phyloP scores from a whole-genome alignment of 139 green algal species.

The Coelastrella sp. region DNA sequence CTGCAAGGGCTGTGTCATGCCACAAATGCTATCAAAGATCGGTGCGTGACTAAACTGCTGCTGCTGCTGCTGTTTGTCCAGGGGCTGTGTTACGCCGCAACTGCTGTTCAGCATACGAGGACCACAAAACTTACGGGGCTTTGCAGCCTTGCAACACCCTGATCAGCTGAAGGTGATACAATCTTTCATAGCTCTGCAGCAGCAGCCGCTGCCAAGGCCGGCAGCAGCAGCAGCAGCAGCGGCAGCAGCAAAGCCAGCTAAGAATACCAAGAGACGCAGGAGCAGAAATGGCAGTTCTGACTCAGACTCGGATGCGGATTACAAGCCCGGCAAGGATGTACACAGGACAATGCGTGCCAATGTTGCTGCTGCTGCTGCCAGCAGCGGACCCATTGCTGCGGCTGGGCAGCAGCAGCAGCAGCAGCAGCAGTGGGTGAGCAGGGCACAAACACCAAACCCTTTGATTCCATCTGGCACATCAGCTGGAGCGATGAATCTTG shows the following conservation, averaged over 20 bases:
- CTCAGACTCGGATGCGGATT: not conserved
- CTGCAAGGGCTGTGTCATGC: not conserved
- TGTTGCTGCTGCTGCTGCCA: not conserved
- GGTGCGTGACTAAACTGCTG: not conserved
- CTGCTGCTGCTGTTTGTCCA: not conserved
- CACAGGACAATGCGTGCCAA: not conserved
- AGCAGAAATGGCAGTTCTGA: not conserved
- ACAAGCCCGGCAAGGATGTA: not conserved
- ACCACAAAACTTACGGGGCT: not conserved
- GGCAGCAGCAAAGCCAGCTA: not conserved
- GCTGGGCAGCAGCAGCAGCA: not conserved
- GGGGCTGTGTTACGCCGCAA: not conserved
- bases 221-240: not conserved
- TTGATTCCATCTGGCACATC: no score
- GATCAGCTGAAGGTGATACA: not conserved
- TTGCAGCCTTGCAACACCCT: not conserved
- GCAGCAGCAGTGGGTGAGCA: not conserved
- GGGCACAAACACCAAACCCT: not conserved
- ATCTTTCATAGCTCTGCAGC: not conserved
- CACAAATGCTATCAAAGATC: not conserved
- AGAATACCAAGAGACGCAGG: not conserved
- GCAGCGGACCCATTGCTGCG: not conserved
- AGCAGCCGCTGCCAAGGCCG: not conserved
- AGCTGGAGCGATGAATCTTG: not conserved
- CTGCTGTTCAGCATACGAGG: not conserved